Evolutionary conservation across 176 grass and related monocot genomes (phyloP).

Genomic region (Raddia guianensis): DNA sequence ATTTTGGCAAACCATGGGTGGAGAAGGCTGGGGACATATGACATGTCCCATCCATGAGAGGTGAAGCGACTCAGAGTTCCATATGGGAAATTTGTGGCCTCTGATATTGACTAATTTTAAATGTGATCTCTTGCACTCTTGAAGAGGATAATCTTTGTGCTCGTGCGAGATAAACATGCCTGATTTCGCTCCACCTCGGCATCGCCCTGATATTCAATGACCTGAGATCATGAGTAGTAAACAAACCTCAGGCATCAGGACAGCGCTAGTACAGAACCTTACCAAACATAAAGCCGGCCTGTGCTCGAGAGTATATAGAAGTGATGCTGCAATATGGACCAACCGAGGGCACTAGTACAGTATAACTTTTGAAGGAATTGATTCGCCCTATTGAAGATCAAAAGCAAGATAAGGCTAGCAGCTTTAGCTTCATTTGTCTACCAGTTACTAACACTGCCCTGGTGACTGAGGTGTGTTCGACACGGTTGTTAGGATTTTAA

Average conservation of each 20-base stretch:
- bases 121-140: neutral
- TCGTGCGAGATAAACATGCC: constrained; percentile 34
- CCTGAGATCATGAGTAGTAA: neutral
- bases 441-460: too few relatives aligned
- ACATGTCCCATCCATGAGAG: neutral
- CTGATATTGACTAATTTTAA: neutral
- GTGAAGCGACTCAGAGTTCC: constrained; percentile 16
- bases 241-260: constrained; percentile 22
- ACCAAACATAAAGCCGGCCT: neutral
- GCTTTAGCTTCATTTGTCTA: neutral
- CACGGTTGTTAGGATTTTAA: too few relatives aligned
- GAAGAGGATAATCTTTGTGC: neutral
- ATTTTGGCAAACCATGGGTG: too few relatives aligned
- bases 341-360: constrained; percentile 38
- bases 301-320: neutral
- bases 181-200: neutral
- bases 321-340: constrained; percentile 38
- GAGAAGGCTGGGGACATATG: neutral
- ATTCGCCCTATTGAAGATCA: constrained; percentile 24
- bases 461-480: too few relatives aligned
- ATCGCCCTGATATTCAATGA: neutral
- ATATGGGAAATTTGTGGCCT: neutral
- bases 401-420: constrained; percentile 38
- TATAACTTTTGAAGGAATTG: constrained; percentile 34
- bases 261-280: constrained; percentile 33